phyloP scores from a whole-genome alignment of 495 filamentous ascomycete species.

The Tetracladium setigerum region DNA sequence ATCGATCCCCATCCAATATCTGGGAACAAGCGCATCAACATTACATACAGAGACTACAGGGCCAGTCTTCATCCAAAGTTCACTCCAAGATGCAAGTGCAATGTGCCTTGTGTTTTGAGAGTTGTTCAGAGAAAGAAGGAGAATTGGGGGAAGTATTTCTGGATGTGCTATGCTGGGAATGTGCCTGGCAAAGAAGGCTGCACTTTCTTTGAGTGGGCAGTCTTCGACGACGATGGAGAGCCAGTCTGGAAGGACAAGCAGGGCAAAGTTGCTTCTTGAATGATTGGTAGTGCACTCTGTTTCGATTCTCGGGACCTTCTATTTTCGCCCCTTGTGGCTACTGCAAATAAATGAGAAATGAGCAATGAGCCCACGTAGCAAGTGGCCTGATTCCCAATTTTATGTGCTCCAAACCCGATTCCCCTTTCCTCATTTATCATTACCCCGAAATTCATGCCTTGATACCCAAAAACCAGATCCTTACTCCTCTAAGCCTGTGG shows the following conservation, averaged over 20 bases:
- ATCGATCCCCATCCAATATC: constrained; percentile 79
- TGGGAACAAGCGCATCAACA: constrained; percentile 74
- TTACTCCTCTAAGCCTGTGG: too few species aligned
- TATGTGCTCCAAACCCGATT: too few species aligned
- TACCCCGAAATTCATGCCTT: too few species aligned
- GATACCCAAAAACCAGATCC: too few species aligned
- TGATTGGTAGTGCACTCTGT: too few species aligned
- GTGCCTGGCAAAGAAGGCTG: constrained; percentile 71
- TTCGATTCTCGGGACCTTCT: too few species aligned
- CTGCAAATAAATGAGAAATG: too few species aligned
- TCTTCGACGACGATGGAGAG: constrained; percentile 81
- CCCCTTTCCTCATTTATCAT: too few species aligned
- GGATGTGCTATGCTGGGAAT: constrained; percentile 82
- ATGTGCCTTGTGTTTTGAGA: constrained; percentile 62
- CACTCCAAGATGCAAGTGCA: constrained; percentile 59
- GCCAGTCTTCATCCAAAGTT: constrained; percentile 62
- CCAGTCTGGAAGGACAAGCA: constrained; percentile 49
- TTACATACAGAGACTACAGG: constrained; percentile 88
- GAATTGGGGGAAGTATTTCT: constrained; percentile 78
- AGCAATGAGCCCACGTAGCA: too few species aligned
- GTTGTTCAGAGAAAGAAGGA: constrained; percentile 71
- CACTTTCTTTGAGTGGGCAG: constrained; percentile 80
- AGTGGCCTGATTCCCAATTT: too few species aligned
- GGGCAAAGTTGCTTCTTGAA: too few species aligned
- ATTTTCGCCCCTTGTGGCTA: too few species aligned